Evolutionary conservation across 495 filamentous ascomycete species (phyloP).

Genomic region (Daldinia vernicosa): DNA sequence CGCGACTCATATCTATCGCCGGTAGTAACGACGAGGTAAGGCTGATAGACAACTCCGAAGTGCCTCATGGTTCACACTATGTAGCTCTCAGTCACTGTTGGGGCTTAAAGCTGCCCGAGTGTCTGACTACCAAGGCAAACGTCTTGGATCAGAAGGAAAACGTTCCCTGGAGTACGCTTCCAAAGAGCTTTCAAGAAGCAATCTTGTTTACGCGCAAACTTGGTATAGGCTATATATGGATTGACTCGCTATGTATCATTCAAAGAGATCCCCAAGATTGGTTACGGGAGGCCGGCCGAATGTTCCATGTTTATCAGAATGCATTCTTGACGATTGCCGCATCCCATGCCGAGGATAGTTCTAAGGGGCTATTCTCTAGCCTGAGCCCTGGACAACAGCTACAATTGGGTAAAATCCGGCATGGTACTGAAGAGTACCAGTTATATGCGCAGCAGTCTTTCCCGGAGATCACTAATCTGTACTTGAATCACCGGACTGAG

Average conservation of each 20-base stretch:
- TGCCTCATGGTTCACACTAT: constrained; percentile 4
- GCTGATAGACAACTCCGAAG: background rate
- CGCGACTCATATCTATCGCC: constrained; percentile 6
- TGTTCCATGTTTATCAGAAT: constrained; percentile 13
- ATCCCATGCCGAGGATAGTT: background rate
- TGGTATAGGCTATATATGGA: constrained; percentile 7
- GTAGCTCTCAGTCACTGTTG: constrained; percentile 17
- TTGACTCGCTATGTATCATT: constrained; percentile 11
- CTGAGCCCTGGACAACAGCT: background rate
- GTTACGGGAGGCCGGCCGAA: constrained; percentile 1
- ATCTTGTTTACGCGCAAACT: constrained; percentile 4
- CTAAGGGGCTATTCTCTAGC: background rate
- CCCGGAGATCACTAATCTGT: background rate
- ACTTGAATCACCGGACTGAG: background rate
- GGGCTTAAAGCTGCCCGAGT: background rate
- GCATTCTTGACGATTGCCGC: constrained; percentile 5
- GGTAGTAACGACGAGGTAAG: background rate
- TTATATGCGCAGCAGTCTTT: constrained; percentile 5
- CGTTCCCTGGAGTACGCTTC: constrained; percentile 6
- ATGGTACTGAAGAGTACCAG: background rate
- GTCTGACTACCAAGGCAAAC: background rate
- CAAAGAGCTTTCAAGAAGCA: constrained; percentile 10
- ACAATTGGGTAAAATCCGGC: background rate
- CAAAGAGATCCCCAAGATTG: constrained; percentile 12
- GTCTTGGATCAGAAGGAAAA: background rate